phyloP scores from a whole-genome alignment of 2,329 filamentous ascomycete genomes.

The Dryadomyces quercus-mongolicae region DNA sequence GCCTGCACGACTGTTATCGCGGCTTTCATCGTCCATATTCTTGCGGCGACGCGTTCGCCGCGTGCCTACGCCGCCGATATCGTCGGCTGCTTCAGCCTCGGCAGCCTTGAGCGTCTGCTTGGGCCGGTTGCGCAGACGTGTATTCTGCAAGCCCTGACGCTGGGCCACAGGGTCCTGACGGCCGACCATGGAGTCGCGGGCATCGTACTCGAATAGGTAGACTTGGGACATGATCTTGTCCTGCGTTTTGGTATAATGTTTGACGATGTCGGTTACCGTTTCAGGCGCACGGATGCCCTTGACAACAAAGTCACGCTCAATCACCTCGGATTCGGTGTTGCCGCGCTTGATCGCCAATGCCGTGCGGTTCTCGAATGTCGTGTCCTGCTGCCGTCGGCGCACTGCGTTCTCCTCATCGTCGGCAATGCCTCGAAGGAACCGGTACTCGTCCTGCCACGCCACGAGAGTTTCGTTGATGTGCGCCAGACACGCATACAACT shows the following conservation, averaged over 20 bases:
- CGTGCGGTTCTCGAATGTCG: constrained; percentile 22
- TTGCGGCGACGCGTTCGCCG: constrained; percentile 40
- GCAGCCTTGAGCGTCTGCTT: constrained; percentile 47
- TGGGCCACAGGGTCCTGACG: constrained; percentile 47
- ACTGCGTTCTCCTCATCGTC: constrained; percentile 47
- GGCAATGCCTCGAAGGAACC: constrained; percentile 34
- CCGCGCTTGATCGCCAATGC: constrained; percentile 33
- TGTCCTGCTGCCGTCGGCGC: constrained; percentile 30
- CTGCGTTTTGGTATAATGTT: constrained; percentile 34
- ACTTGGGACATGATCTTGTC: constrained; percentile 46
- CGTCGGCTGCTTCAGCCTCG: constrained; percentile 32
- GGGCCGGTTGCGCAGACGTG: constrained; percentile 43
- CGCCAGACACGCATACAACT: constrained; percentile 32
- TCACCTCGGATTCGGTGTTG: constrained; percentile 29
- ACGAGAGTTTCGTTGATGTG: constrained; percentile 32
- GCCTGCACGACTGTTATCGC: constrained; percentile 37
- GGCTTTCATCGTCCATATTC: constrained; percentile 37
- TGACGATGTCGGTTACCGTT: constrained; percentile 29
- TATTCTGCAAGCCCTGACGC: constrained; percentile 40
- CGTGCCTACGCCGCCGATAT: constrained; percentile 18
- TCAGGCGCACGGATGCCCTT: constrained; percentile 39
- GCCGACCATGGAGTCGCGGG: constrained; percentile 43
- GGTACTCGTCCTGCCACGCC: constrained; percentile 44
- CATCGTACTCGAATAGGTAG: constrained; percentile 51
- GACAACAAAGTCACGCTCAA: constrained; percentile 38